A percentile compares a stretch with the other conserved stretches of the same genome.
Evolutionary conservation across 139 green algal genomes (phyloP).

Genomic region (Yamagishiella unicocca): DNA sequence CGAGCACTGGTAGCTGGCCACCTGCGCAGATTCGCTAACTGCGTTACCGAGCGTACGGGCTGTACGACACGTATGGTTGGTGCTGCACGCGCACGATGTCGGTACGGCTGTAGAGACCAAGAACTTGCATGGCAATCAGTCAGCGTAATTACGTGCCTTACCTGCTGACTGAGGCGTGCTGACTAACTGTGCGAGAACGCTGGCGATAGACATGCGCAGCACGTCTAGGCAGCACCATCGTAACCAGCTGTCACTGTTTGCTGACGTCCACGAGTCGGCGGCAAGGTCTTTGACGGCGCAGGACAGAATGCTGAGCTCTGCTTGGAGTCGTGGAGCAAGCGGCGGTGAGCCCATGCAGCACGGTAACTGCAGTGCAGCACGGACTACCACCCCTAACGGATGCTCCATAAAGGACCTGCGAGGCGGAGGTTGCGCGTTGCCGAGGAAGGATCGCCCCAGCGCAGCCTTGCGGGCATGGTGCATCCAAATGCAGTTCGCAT

Average conservation of each 20-base stretch:
- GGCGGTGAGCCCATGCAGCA: neutral
- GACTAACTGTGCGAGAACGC: neutral
- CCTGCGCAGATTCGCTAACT: conserved; percentile 15
- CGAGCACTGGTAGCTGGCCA: neutral
- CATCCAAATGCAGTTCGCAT: too few species aligned
- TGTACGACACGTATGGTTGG: too few species aligned
- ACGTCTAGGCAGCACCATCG: conserved; percentile 31
- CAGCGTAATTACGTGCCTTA: neutral
- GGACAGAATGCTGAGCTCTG: neutral
- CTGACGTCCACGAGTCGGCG: neutral
- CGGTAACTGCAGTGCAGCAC: neutral
- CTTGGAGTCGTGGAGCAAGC: neutral
- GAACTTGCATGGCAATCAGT: too few species aligned
- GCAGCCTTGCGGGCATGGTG: too few species aligned
- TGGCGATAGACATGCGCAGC: neutral
- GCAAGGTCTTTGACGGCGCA: neutral
- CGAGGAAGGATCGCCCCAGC: neutral
- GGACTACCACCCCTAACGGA: neutral
- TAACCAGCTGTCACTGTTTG: neutral
- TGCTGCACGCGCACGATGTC: too few species aligned
- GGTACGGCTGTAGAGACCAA: too few species aligned
- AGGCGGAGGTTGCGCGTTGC: too few species aligned
- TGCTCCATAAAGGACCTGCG: neutral
- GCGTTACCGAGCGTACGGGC: too few species aligned
- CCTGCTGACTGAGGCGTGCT: conserved; percentile 18